These are phyloP conservation scores for Pachysandra terminalis DNA, from an alignment of 164 flowering plant genomes.

Conservation along the genomic window DNA sequence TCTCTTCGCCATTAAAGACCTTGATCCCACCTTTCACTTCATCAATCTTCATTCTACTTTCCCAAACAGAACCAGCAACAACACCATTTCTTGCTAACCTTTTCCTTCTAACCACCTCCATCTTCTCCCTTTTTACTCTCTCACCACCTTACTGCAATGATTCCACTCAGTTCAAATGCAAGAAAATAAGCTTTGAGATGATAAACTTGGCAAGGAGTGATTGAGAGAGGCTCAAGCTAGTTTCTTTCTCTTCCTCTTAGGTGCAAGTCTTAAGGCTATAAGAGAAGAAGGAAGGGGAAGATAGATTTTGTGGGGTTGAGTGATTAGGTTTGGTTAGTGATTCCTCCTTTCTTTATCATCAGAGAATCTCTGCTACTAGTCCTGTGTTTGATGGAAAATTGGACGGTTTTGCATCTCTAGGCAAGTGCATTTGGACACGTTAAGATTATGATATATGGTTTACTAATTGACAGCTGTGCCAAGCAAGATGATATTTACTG, in stretches of 20 bases:
- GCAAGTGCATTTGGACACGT: too few species aligned
- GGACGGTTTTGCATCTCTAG: too few species aligned
- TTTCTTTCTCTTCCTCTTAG: not conserved
- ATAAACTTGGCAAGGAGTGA: not conserved
- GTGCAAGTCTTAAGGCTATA: too few species aligned
- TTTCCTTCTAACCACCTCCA: not conserved
- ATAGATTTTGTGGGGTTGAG: not conserved
- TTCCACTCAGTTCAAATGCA: not conserved
- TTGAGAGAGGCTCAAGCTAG: not conserved
- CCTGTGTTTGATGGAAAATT: too few species aligned
- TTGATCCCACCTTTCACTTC: slow-evolving; percentile 75
- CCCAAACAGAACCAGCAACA: slow-evolving; percentile 79
- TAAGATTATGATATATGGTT: too few species aligned
- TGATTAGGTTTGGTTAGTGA: not conserved
- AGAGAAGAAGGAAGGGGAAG: not conserved
- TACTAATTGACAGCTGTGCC: too few species aligned
- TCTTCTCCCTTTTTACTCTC: not conserved
- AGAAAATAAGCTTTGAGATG: not conserved
- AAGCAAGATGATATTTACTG: too few species aligned
- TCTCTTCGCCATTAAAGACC: slow-evolving; percentile 50
- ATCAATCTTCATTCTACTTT: slow-evolving; percentile 69
- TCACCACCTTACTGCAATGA: not conserved
- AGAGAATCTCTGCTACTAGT: not conserved
- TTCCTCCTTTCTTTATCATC: not conserved
- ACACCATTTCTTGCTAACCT: slow-evolving; percentile 9